Percentiles rank a stretch among this genome's conserved stretches.
Evolutionary conservation across 2,329 filamentous ascomycete species (phyloP).

Genomic region (Diaporthe destruens): DNA sequence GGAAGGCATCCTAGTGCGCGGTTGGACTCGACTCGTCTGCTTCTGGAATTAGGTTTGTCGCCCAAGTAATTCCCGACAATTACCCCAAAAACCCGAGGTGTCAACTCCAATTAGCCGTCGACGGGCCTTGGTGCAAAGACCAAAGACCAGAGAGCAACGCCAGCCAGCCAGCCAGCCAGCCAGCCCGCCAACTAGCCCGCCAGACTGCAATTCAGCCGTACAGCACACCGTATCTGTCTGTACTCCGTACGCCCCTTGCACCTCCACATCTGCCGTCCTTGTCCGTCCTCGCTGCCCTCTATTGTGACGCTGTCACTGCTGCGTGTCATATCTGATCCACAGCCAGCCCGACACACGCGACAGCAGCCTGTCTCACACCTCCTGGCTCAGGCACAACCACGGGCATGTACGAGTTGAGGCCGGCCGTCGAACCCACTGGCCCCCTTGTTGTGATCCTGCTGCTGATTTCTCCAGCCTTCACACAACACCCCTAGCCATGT

Average conservation of each 20-base stretch:
- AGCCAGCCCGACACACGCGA: not conserved
- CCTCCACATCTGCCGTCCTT: constrained; percentile 26
- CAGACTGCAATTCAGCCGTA: not conserved
- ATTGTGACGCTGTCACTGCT: constrained; percentile 16
- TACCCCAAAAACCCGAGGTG: constrained; percentile 34
- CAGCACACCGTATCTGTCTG: not conserved
- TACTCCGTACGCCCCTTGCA: not conserved
- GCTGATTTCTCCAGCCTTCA: constrained; percentile 25
- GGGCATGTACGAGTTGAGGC: constrained; percentile 26
- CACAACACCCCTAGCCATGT: constrained; percentile 34
- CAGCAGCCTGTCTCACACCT: not conserved
- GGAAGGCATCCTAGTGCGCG: constrained; percentile 12
- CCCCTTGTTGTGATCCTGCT: constrained; percentile 17
- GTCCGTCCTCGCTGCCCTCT: constrained; percentile 14
- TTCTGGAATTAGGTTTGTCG: constrained; percentile 27
- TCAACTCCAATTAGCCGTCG: constrained; percentile 32
- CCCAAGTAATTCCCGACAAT: constrained; percentile 23
- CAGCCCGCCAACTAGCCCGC: too few relatives aligned
- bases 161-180: too few relatives aligned
- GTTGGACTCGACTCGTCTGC: constrained; percentile 22
- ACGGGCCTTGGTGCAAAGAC: not conserved
- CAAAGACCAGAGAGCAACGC: too few relatives aligned
- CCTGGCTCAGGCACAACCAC: not conserved
- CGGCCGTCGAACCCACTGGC: not conserved
- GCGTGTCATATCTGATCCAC: constrained; percentile 22